phyloP scores from a whole-genome alignment of 192 early-diverging fungal genomes.

The Globomyces pollinis-pini region DNA sequence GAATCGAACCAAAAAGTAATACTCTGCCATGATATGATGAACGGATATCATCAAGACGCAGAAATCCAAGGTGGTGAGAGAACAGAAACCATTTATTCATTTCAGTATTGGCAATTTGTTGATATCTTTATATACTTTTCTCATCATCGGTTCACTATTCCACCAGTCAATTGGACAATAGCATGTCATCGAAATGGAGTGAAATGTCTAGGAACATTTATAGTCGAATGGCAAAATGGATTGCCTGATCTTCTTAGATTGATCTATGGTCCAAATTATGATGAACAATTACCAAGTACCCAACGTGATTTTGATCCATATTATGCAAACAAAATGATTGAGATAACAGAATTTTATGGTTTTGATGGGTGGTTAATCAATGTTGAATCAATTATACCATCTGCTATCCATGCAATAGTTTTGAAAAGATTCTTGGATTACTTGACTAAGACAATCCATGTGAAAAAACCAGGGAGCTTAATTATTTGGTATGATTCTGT shows the following conservation, averaged over 20 bases:
- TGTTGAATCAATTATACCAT: conserved; percentile 42
- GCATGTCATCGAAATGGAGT: conserved; percentile 57
- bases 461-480: conserved; percentile 35
- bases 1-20: conserved; percentile 27
- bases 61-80: background rate
- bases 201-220: conserved; percentile 46
- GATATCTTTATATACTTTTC: conserved; percentile 62
- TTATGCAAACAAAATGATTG: conserved; percentile 52
- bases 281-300: conserved; percentile 9
- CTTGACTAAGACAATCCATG: conserved; percentile 37
- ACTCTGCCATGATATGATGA: conserved; percentile 59
- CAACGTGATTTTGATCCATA: conserved; percentile 31
- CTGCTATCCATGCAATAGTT: conserved; percentile 16
- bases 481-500: conserved; percentile 60
- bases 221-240: conserved; percentile 48
- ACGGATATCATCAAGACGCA: conserved; percentile 23
- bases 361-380: conserved; percentile 69
- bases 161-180: conserved; percentile 56
- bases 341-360: conserved; percentile 48
- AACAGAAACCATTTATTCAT: conserved; percentile 34
- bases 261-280: conserved; percentile 39
- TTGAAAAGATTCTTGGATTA: conserved; percentile 36
- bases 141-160: conserved; percentile 50
- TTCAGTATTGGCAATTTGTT: conserved; percentile 56
- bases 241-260: conserved; percentile 45